Evolutionary conservation across 75 land plant genomes (phyloP).

Genomic region (Sequoia sempervirens): DNA sequence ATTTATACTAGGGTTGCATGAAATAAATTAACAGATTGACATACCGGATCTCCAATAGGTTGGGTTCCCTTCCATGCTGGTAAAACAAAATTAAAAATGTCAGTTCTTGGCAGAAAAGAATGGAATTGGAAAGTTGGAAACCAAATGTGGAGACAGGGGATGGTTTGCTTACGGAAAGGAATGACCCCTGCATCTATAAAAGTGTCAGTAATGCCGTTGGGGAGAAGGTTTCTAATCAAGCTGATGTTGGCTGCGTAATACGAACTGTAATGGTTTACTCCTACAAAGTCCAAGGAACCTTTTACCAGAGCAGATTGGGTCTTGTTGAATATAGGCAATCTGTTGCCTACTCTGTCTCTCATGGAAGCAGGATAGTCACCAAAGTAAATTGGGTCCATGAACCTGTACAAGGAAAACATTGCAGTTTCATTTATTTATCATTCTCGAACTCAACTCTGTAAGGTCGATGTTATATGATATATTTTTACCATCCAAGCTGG

Average conservation of each 20-base stretch:
- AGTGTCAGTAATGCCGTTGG: conserved; percentile 34
- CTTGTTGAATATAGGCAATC: conserved; percentile 18
- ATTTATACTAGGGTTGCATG: not conserved
- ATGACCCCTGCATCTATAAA: conserved; percentile 43
- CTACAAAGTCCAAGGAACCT: conserved; percentile 26
- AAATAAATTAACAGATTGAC: not conserved
- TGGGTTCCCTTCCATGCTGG: conserved; percentile 50
- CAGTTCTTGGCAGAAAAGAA: not conserved
- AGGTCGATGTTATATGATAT: not conserved
- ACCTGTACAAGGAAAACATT: conserved; percentile 5
- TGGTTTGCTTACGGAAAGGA: conserved; percentile 33
- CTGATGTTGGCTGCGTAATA: conserved; percentile 16
- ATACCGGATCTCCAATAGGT: conserved; percentile 60
- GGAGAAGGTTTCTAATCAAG: conserved; percentile 14
- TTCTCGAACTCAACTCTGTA: not conserved
- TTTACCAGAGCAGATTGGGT: conserved; percentile 3
- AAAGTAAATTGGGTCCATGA: conserved; percentile 20
- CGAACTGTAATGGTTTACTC: conserved; percentile 27
- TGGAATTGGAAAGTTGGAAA: not conserved
- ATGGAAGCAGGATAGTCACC: conserved; percentile 25
- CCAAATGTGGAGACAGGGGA: not conserved
- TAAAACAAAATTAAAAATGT: not conserved
- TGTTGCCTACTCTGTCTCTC: conserved; percentile 10
- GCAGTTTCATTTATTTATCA: not conserved
- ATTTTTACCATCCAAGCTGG: conserved; percentile 26